phyloP scores from a whole-genome alignment of 1,139 yeast species.

The Hyphopichia khmerensis region DNA sequence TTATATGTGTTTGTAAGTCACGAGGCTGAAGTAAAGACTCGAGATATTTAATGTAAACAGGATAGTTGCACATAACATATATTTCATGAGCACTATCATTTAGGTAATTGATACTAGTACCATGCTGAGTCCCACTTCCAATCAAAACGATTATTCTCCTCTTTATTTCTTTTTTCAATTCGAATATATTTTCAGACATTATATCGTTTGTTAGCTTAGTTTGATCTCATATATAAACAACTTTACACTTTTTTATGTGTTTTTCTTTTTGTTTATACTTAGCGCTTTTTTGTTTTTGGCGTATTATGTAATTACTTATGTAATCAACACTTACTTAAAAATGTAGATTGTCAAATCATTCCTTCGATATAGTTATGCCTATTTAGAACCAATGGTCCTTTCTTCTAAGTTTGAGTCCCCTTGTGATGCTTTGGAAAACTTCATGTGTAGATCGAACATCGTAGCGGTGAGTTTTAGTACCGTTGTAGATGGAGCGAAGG shows the following conservation, averaged over 20 bases:
- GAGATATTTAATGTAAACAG: conserved; percentile 19
- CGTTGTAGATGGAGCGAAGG: no score
- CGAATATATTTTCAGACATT: neutral
- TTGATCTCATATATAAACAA: no score
- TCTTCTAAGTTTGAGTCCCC: no score
- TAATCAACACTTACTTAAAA: no score
- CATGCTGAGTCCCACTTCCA: neutral
- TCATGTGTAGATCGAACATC: no score
- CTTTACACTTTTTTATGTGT: no score
- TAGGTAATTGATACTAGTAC: conserved; percentile 8
- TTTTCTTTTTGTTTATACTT: neutral
- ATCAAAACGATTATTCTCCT: neutral
- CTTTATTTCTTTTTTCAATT: neutral
- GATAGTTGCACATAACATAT: conserved; percentile 21
- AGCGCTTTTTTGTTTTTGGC: neutral
- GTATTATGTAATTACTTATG: conserved; percentile 17
- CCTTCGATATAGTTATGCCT: no score
- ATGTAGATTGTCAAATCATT: no score
- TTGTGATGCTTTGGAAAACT: no score
- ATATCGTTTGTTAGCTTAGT: no score
- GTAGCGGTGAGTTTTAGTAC: no score
- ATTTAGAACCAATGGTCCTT: no score
- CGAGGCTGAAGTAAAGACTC: conserved; percentile 11
- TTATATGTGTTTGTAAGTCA: conserved; percentile 9
- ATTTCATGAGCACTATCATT: conserved; percentile 13